Conservation (phyloP, 176 grass and related monocot species). For the Hyparrhenia diplandra region DNA sequence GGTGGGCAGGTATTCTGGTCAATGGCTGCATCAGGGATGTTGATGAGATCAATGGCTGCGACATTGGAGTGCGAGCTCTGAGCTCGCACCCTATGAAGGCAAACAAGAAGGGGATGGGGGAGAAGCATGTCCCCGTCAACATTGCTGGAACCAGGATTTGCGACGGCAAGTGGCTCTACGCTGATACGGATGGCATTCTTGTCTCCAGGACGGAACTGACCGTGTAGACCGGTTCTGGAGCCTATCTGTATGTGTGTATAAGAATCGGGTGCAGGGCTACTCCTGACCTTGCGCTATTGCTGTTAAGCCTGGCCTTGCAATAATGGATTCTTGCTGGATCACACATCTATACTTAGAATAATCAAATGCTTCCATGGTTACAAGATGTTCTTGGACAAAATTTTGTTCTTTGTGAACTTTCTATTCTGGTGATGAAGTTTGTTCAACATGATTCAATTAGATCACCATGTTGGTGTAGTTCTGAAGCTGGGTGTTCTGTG, state of each 20-base stretch:
- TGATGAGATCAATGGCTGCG: constrained; percentile 90
- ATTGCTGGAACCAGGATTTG: constrained; percentile 63
- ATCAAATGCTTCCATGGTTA: not conserved
- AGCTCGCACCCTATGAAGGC: constrained; percentile 75
- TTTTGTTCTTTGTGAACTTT: not conserved
- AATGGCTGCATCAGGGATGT: constrained; percentile 88
- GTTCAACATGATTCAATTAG: not conserved
- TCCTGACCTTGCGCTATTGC: not conserved
- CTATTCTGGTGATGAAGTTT: not conserved
- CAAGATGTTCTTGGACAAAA: not conserved
- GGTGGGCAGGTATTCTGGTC: constrained; percentile 75
- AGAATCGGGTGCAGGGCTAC: not conserved
- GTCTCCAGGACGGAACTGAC: constrained; percentile 51
- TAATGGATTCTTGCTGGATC: not conserved
- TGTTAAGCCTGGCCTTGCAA: not conserved
- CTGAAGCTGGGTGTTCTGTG: not conserved
- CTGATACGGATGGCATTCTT: constrained; percentile 65
- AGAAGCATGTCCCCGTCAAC: constrained; percentile 58
- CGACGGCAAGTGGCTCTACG: constrained; percentile 79
- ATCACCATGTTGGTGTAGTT: not conserved
- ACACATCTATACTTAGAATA: not conserved
- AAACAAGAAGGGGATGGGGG: constrained; percentile 76
- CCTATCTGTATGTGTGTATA: not conserved
- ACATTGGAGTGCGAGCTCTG: constrained; percentile 73
- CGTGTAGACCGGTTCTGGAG: not conserved